Percentiles rank a stretch among this genome's conserved stretches.
Conservation (phyloP, 805 yeast genomes). For the Wickerhamomyces queroliae region DNA sequence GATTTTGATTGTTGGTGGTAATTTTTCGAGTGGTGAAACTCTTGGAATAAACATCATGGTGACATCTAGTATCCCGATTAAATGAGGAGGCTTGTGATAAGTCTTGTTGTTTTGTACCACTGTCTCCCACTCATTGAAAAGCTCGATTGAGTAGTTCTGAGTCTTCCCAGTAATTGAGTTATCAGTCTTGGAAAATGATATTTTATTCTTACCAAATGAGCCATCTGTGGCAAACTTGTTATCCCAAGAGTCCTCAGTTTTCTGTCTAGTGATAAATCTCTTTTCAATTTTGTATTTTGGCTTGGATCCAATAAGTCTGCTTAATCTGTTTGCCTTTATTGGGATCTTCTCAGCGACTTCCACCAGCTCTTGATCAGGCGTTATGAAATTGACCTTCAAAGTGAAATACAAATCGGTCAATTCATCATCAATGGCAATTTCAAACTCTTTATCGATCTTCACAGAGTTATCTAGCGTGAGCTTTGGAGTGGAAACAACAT, state of each 20-base stretch:
- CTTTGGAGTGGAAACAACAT: constrained; percentile 64
- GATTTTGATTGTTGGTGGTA: constrained; percentile 64
- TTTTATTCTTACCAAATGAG: constrained; percentile 75
- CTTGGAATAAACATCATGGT: constrained; percentile 69
- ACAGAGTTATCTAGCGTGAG: constrained; percentile 25
- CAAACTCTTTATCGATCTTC: constrained; percentile 69
- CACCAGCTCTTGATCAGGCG: constrained; percentile 38
- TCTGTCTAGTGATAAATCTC: constrained; percentile 44
- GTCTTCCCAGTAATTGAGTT: constrained; percentile 48
- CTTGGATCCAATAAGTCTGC: constrained; percentile 39
- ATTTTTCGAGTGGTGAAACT: constrained; percentile 47
- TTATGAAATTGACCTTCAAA: constrained; percentile 56
- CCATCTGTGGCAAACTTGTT: constrained; percentile 75
- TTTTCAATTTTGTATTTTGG: constrained; percentile 30
- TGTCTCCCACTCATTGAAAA: constrained; percentile 80
- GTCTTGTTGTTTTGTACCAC: constrained; percentile 24
- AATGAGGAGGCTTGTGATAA: constrained; percentile 41
- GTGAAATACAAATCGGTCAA: constrained; percentile 64
- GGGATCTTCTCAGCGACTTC: constrained; percentile 58
- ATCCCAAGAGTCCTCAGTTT: constrained; percentile 52
- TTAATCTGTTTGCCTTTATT: constrained; percentile 37
- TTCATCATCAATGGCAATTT: constrained; percentile 52
- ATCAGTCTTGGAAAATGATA: constrained; percentile 56
- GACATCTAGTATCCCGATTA: constrained; percentile 61
- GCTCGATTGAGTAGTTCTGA: constrained; percentile 46